Evolutionary conservation across 2,329 filamentous ascomycete species (phyloP).

Genomic region (Colletotrichum sp.): DNA sequence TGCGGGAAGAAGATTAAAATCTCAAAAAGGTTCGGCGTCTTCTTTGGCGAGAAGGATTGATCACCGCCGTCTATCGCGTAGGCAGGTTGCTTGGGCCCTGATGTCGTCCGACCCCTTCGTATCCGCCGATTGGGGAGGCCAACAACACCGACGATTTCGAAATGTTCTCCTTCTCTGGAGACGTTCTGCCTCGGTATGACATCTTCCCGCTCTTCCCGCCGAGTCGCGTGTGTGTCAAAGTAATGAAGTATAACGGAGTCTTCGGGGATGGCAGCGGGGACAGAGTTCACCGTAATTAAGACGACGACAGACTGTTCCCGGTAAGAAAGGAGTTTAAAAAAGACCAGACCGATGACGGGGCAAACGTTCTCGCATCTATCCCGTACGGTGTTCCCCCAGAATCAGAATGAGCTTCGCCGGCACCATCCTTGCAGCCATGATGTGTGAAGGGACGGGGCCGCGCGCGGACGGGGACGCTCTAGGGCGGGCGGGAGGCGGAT

Average conservation of each 20-base stretch:
- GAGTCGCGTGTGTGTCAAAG: neutral
- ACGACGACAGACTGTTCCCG: neutral
- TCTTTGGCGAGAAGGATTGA: neutral
- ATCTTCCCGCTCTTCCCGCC: neutral
- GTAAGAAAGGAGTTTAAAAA: neutral
- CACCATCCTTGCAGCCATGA: conserved; percentile 1
- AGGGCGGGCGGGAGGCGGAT: neutral
- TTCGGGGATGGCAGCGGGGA: neutral
- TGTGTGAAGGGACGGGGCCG: neutral
- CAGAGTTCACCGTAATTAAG: neutral
- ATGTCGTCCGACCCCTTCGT: neutral
- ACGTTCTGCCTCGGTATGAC: neutral
- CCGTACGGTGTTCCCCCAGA: neutral
- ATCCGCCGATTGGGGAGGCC: neutral
- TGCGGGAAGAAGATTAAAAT: neutral
- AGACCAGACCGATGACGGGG: neutral
- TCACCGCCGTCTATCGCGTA: neutral
- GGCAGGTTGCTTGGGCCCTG: neutral
- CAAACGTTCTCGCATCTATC: neutral
- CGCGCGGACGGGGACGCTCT: neutral
- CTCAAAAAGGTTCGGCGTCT: neutral
- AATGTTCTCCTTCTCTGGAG: neutral
- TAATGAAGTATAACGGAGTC: neutral
- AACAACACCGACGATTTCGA: neutral
- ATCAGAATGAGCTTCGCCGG: neutral